phyloP scores from a whole-genome alignment of 1,284 basidiomycete genomes.

The Apiotrichum sp. region DNA sequence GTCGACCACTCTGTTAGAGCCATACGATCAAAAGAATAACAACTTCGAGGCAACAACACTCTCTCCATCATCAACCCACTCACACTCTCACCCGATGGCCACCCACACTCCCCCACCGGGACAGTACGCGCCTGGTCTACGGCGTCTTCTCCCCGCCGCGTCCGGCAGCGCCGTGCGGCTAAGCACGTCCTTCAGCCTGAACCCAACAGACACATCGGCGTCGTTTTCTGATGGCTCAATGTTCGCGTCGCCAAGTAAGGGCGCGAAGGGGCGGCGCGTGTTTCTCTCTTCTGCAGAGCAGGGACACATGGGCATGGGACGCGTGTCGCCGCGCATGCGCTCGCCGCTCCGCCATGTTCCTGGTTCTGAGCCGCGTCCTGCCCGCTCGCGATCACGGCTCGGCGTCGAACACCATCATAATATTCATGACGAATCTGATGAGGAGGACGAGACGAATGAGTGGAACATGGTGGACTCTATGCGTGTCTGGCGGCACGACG shows the following conservation, averaged over 20 bases:
- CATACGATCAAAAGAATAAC: too few relatives aligned
- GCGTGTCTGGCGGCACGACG: conserved; percentile 94
- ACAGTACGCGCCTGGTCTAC: conserved; percentile 6
- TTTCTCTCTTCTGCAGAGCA: conserved; percentile 13
- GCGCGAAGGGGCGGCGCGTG: conserved; percentile 5
- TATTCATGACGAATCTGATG: conserved; percentile 53
- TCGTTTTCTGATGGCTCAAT: conserved; percentile 6
- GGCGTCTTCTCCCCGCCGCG: neutral
- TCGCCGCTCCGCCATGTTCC: conserved; percentile 2
- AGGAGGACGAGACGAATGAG: conserved; percentile 52
- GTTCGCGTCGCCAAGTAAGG: conserved; percentile 5
- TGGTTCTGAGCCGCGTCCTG: neutral
- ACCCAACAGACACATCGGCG: conserved; percentile 9
- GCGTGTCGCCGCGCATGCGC: conserved; percentile 17
- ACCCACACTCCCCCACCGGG: conserved; percentile 10
- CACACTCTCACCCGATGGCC: too few relatives aligned
- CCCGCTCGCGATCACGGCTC: conserved; percentile 9
- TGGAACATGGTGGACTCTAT: conserved; percentile 91
- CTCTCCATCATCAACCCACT: too few relatives aligned
- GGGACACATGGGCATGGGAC: conserved; percentile 17
- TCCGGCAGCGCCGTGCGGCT: conserved; percentile 5
- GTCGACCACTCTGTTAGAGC: too few relatives aligned
- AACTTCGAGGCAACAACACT: too few relatives aligned
- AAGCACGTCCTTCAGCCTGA: conserved; percentile 12
- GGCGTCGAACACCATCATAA: conserved; percentile 3